A percentile compares a stretch with the other conserved stretches of the same genome.
Conservation (phyloP, 257 asterid genomes). For the Orobanche coerulescens region DNA sequence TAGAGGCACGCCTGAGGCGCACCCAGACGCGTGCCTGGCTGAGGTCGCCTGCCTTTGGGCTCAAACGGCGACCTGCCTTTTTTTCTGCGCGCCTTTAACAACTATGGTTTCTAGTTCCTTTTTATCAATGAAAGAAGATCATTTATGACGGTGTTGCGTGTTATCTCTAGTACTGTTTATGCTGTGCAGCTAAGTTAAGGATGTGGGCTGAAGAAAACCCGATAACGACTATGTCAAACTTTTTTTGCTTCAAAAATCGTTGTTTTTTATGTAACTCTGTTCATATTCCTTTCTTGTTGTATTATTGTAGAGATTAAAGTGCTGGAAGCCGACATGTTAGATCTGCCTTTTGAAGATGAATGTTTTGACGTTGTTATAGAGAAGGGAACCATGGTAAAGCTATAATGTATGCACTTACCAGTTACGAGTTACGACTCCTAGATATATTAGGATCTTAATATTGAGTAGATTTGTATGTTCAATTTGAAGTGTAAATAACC, state of each 20-base stretch:
- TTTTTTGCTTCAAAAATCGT: neutral
- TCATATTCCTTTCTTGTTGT: conserved; percentile 1
- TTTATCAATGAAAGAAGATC: no score
- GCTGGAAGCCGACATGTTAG: conserved; percentile 95
- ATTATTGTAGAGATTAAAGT: conserved; percentile 59
- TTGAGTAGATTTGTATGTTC: neutral
- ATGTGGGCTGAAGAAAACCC: neutral
- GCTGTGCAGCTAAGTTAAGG: no score
- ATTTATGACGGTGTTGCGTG: neutral
- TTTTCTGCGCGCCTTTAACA: no score
- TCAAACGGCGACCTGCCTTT: no score
- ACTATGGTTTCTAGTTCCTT: no score
- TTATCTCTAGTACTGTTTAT: neutral
- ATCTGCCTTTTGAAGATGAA: conserved; percentile 74
- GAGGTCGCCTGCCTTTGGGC: no score
- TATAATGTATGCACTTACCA: neutral
- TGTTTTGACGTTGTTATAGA: conserved; percentile 86
- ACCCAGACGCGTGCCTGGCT: no score
- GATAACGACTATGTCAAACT: neutral
- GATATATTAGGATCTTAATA: neutral
- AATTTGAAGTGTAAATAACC: neutral
- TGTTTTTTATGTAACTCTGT: conserved; percentile 1
- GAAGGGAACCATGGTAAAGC: conserved; percentile 95
- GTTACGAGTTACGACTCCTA: no score
- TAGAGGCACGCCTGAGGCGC: no score